Evolutionary conservation across 2,329 filamentous ascomycete species (phyloP), one percentile per base, ranked within the genome.

Genomic region (Colletotrichum agaves): DNA sequence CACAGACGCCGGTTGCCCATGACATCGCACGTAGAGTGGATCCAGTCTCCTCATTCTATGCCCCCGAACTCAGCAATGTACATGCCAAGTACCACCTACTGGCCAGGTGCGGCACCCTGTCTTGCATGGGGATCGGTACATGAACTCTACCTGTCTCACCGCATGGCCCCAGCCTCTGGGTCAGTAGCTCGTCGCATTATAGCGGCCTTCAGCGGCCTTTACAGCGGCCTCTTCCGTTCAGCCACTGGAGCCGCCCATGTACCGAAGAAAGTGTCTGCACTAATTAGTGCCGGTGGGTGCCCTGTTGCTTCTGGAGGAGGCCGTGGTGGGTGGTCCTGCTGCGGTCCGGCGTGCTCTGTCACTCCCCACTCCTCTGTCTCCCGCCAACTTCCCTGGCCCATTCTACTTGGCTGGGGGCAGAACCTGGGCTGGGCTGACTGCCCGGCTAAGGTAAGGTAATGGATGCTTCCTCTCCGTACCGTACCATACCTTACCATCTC

Each of bases 61-160:
- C 61, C 52, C 50, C 55, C 27, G 56, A 61, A 67, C 56, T 69
- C 49, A 62, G 66, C 63, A 67, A 67, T 57, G 66, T 69, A 69
- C 31, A 66, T 35, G 31, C 43, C 56, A 62, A 62, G 65, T 68
- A 68, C 65, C 61, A n/a, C 46, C 44, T 43, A 52, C 52, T 60
- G 61, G 61, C 55, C 61, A 67, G 63, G 50, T 50, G 41, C 46
- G 50, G 41, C 63, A 63, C 41, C 59, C 63, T 67, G 63, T 67
- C 63, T 63, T 37, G 59, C 63, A 63, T 67, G 59, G 50, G 57
- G 63, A 10, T 19, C n/a, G n/a, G 44, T 63, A 67, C 64, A 23
- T 19, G 7, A 2, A 3, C 27, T 13, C 10, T 67, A 67, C 64
- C 12, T 58, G 19, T 10, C 5, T 10, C 37, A 15, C 10, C 6